Evolutionary conservation across 2,329 filamentous ascomycete species (phyloP).

Genomic region (Basipetospora chlamydospora): DNA sequence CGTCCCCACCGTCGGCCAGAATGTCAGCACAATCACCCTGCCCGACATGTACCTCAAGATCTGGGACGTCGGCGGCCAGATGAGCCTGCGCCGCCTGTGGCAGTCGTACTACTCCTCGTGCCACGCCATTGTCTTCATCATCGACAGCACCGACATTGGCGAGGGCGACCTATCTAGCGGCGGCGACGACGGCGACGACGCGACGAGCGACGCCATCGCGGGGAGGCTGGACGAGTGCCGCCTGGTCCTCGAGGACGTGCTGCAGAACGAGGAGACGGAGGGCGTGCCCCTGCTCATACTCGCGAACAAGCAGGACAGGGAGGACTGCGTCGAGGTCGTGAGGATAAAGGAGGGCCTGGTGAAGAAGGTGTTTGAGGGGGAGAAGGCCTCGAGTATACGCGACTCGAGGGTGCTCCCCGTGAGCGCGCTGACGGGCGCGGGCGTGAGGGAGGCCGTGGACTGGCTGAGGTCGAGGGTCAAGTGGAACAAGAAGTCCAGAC

Average conservation of each 20-base stretch:
- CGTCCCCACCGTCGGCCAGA: constrained; percentile 93
- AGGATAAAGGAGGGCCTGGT: constrained; percentile 94
- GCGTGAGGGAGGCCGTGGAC: constrained; percentile 90
- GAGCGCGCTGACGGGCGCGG: constrained; percentile 75
- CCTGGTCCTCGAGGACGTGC: constrained; percentile 75
- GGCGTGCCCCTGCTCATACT: constrained; percentile 85
- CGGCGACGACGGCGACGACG: constrained; percentile 4
- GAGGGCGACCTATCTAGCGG: constrained; percentile 48
- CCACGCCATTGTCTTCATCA: constrained; percentile 95
- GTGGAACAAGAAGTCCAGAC: constrained; percentile 90
- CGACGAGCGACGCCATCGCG: constrained; percentile 21
- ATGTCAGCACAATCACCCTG: constrained; percentile 80
- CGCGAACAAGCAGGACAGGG: constrained; percentile 94
- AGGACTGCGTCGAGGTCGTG: constrained; percentile 95
- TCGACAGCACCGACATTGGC: constrained; percentile 88
- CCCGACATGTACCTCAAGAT: constrained; percentile 96
- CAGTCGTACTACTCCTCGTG: constrained; percentile 88
- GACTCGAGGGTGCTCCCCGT: constrained; percentile 86
- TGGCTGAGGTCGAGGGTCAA: constrained; percentile 86
- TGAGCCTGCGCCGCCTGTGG: constrained; percentile 80
- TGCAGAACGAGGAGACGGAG: constrained; percentile 75
- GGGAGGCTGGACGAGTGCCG: constrained; percentile 75
- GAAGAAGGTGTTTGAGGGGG: constrained; percentile 87
- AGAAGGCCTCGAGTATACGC: constrained; percentile 71
- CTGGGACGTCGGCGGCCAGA: constrained; percentile 94